A percentile compares a stretch with the other conserved stretches of the same genome.
Conservation (phyloP, 1,139 yeast genomes). For the Protomyces inundatus region DNA sequence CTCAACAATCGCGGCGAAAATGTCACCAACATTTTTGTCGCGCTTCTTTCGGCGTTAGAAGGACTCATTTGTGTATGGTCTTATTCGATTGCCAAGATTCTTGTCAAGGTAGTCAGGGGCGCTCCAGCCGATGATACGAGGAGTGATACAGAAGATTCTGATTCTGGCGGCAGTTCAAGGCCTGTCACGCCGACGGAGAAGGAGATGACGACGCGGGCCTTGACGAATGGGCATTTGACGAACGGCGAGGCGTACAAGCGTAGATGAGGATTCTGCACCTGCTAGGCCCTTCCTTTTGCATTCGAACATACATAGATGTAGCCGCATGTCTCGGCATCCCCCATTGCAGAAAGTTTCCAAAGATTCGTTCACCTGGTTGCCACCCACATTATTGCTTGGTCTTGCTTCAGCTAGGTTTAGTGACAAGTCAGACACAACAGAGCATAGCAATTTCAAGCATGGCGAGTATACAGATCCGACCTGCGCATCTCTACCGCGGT, state of each 20-base stretch:
- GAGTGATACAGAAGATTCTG: conserved; percentile 60
- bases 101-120: conserved; percentile 64
- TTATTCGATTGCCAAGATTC: conserved; percentile 64
- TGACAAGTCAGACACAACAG: background rate
- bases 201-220: background rate
- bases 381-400: too few species aligned
- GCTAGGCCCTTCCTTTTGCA: too few species aligned
- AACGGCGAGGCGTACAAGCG: background rate
- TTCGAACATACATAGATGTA: too few species aligned
- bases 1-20: conserved; percentile 34
- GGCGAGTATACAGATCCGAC: background rate
- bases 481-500: conserved; percentile 5
- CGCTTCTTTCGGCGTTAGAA: conserved; percentile 62
- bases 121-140: conserved; percentile 75
- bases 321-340: too few species aligned
- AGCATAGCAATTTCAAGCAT: background rate
- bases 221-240: too few species aligned
- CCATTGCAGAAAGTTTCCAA: too few species aligned
- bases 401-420: too few species aligned
- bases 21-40: conserved; percentile 44
- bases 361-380: too few species aligned
- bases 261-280: background rate
- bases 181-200: background rate
- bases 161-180: background rate
- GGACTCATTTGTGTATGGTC: conserved; percentile 67